A percentile compares a stretch with the other conserved stretches of the same genome.
These are phyloP conservation scores for Hirschfeldia incana DNA, from an alignment of 345 rosid species.

Conservation along the genomic window DNA sequence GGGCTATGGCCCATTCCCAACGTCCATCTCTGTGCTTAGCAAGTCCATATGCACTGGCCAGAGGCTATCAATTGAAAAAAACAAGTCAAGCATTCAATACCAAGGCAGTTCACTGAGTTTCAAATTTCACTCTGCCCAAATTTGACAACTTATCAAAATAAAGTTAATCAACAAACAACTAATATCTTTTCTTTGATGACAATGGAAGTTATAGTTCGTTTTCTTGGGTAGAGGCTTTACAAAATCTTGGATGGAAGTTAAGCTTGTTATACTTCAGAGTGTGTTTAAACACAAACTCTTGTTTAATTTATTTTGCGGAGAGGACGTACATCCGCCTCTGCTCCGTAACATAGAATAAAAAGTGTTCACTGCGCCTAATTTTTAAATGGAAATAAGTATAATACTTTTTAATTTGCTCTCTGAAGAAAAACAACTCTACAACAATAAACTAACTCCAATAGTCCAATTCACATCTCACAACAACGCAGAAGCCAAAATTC, in stretches of 20 bases:
- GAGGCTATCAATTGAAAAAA: slow-evolving; percentile 53
- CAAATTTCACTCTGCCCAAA: slow-evolving; percentile 1
- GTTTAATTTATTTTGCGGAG: not conserved
- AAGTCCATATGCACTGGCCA: slow-evolving; percentile 95
- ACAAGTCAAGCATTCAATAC: slow-evolving; percentile 1
- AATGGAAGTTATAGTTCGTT: slow-evolving; percentile 6
- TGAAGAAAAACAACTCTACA: too few species aligned
- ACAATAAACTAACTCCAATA: not conserved
- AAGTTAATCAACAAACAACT: not conserved
- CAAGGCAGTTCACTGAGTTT: slow-evolving; percentile 24
- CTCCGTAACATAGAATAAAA: too few species aligned
- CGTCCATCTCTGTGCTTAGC: slow-evolving; percentile 98
- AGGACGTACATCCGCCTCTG: slow-evolving; percentile 11
- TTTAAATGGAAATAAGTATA: not conserved
- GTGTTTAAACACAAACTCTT: slow-evolving; percentile 8
- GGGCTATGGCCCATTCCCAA: slow-evolving; percentile 99
- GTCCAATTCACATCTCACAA: slow-evolving; percentile 1
- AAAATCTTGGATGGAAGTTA: not conserved
- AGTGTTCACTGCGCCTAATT: not conserved
- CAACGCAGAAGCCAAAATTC: slow-evolving; percentile 1
- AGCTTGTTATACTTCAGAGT: not conserved
- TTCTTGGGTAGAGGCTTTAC: not conserved
- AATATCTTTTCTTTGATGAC: not conserved
- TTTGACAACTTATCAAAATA: not conserved
- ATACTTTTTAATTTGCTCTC: not conserved